These are phyloP conservation scores for Podospora conica DNA, from an alignment of 495 filamentous ascomycete species.

Conservation along the genomic window DNA sequence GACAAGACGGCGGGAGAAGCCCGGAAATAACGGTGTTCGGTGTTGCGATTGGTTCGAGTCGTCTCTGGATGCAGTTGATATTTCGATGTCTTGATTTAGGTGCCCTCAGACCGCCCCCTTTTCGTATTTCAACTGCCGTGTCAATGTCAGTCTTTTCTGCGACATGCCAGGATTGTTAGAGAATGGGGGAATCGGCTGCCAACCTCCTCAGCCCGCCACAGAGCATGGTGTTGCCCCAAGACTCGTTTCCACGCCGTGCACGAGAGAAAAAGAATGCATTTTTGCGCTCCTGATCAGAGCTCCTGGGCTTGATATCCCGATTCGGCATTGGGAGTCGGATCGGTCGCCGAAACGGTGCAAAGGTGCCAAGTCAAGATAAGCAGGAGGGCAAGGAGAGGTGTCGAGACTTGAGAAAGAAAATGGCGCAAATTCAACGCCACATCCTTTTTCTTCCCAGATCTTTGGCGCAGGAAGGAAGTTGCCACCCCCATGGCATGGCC, in stretches of 20 bases:
- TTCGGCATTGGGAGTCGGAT: neutral
- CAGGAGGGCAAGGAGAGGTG: neutral
- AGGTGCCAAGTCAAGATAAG: neutral
- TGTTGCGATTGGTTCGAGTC: neutral
- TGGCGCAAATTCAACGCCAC: neutral
- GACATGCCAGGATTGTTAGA: neutral
- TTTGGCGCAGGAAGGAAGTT: neutral
- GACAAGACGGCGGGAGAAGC: neutral
- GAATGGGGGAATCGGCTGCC: neutral
- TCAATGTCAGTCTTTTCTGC: neutral
- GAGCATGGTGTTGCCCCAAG: neutral
- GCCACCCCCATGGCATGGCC: neutral
- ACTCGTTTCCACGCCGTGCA: neutral
- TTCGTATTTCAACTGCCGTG: neutral
- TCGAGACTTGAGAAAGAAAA: neutral
- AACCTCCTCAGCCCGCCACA: neutral
- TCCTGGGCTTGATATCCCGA: neutral
- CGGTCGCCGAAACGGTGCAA: neutral
- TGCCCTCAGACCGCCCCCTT: neutral
- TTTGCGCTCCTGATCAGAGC: neutral
- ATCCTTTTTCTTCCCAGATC: neutral
- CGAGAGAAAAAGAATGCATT: neutral
- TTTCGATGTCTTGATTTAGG: neutral
- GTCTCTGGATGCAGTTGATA: neutral
- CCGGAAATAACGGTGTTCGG: neutral